Evolutionary conservation across 108 stramenopile species (phyloP), one percentile per base, ranked within the genome.

Genomic region (Discostella stelligeroides): DNA sequence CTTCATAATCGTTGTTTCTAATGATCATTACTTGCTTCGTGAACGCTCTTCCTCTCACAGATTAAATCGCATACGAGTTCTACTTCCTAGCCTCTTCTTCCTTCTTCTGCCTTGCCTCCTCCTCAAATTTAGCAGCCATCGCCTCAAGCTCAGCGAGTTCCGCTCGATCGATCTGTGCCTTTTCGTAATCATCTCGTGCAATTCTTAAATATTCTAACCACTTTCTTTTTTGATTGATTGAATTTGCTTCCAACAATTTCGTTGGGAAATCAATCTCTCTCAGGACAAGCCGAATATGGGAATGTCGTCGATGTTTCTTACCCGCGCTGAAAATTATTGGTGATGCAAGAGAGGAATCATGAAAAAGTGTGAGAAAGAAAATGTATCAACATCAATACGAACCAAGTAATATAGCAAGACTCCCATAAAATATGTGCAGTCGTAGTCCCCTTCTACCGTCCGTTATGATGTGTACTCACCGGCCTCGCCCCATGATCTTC

Each of bases 201-300:
- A 77, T 79, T 13, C 73, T 49, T 60, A 88, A 84, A 10, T 65
- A 68, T 23, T 66, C 29, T 18, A 89, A 40, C 89, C 88, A 91
- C 54, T 83, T 84, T 24, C 86, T 83, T 63, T 89, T 94, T 63
- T 89, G 82, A 58, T 84, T 86, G 55, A 89, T 34, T 10, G 85
- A 80, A 5, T 47, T 69, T 23, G 83, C 78, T 50, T 88, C 82
- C 56, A 82, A 76, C 50, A 94, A 79, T 71, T 80, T 83, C 12
- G 89, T 79, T 7, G 86, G 82, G 57, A 91, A 94, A 68, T 94
- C 92, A 65, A 94, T 94, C 62, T 94, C 89, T 50, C 92, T 58
- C 30, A 94, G 69, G 43, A 91, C 84, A 1, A 91, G 77, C 15
- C 88, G 85, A 60, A 91, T 86, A 50, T 93, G 89, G 23, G 87